These are phyloP conservation scores for Glycyrrhiza uralensis DNA, from an alignment of 306 rosid genomes.

Conservation along the genomic window DNA sequence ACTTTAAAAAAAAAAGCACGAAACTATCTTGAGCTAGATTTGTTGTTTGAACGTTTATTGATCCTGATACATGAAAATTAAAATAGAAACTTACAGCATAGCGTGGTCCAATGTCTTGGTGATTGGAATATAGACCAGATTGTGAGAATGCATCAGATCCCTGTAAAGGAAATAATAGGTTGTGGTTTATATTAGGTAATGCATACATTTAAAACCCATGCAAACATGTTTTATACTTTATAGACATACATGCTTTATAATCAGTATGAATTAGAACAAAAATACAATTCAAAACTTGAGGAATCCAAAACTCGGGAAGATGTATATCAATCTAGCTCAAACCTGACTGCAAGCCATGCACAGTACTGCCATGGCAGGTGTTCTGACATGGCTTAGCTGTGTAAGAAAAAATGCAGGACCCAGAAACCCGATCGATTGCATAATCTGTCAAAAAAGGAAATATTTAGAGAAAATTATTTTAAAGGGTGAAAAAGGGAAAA, in stretches of 20 bases:
- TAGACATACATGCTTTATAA: background rate
- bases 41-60: background rate
- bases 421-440: slow-evolving; percentile 89
- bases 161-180: slow-evolving; percentile 39
- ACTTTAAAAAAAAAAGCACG: background rate
- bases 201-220: background rate
- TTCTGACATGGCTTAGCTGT: slow-evolving; percentile 70
- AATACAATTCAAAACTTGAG: background rate
- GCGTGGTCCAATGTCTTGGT: slow-evolving; percentile 96
- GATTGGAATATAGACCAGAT: slow-evolving; percentile 91
- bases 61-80: background rate
- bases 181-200: background rate
- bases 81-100: slow-evolving; percentile 71
- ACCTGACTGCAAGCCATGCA: slow-evolving; percentile 99
- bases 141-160: slow-evolving; percentile 95
- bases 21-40: background rate
- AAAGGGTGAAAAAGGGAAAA: background rate
- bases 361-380: slow-evolving; percentile 83
- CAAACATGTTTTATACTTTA: slow-evolving; percentile 6
- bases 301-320: slow-evolving; percentile 3
- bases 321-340: slow-evolving; percentile 22
- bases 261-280: background rate
- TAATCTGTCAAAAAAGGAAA: slow-evolving; percentile 59
- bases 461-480: background rate
- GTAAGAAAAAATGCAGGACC: slow-evolving; percentile 95